Conservation (phyloP, 2,329 filamentous ascomycete species). For the Dothistroma septosporum region DNA sequence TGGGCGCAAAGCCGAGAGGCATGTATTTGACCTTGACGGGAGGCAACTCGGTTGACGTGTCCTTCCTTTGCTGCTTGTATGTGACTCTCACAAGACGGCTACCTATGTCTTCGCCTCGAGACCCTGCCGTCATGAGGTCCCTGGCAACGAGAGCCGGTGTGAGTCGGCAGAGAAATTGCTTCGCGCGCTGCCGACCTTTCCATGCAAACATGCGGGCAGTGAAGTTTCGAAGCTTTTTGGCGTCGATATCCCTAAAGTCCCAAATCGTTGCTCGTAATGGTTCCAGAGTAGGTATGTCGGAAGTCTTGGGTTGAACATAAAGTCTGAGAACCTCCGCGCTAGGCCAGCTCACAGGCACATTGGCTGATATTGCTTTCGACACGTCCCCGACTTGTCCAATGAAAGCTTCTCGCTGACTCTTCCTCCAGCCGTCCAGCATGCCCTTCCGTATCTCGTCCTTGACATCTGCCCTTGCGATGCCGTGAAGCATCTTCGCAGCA, state of each 20-base stretch:
- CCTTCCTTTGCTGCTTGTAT: background rate
- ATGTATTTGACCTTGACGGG: background rate
- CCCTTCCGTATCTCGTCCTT: background rate
- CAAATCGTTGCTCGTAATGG: background rate
- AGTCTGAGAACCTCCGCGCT: background rate
- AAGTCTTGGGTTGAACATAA: background rate
- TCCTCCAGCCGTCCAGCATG: background rate
- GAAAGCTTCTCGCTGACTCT: background rate
- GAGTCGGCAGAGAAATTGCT: constrained; percentile 1
- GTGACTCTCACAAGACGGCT: background rate
- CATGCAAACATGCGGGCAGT: constrained; percentile 1
- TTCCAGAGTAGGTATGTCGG: background rate
- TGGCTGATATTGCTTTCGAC: background rate
- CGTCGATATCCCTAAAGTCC: background rate
- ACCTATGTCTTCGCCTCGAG: background rate
- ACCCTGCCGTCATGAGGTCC: background rate
- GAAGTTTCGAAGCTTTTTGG: background rate
- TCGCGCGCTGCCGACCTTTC: background rate
- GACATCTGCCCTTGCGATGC: background rate
- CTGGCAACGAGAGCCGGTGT: background rate
- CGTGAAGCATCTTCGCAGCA: background rate
- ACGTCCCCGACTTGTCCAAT: background rate
- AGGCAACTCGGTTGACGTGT: background rate
- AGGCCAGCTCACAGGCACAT: background rate
- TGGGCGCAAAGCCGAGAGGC: background rate